Evolutionary conservation across 139 green algal genomes (phyloP), one percentile per base, ranked within the genome.

Genomic region (Bryopsis sp.): DNA sequence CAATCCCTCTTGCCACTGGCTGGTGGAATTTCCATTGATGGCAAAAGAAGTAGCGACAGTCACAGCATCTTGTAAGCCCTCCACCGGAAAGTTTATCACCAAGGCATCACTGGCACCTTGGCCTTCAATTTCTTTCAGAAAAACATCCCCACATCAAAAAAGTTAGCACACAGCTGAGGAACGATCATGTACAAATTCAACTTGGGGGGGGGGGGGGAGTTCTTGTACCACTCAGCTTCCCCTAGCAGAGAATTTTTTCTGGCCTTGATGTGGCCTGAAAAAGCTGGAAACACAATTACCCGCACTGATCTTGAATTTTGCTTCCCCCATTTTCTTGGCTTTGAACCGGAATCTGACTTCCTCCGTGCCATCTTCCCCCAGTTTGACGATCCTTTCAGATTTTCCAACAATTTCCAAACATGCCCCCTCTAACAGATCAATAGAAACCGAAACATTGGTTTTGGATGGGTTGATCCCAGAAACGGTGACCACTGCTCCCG

Each of bases 401-500:
- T 5, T 31, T 8, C 58, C 58, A 11, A 46, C 43, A 33, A 65
- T 33, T 26, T 46, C 29, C 28, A 65, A 5, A 31, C 24, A 29
- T 26, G 58, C 32, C 4, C 58, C 58, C 5, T 46, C 26, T n/a
- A n/a, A n/a, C 32, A 33, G 39, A 7, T 65, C 58, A 7, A 65
- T 22, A 3, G 8, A 3, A 33, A 39, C 11, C 3, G 31, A 19
- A n/a, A 65, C 31, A 24, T 5, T 39, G 6, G 39, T 22, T 39
- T 39, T 5, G 3, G n/a, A 11, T 22, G 47, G 22, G 5, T 8
- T 31, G 48, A 7, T 33, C 6, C 69, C 59, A n/a, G 33, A 19
- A 67, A 31, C 28, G 22, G 61, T 76, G 43, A 78, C 50, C 2
- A 74, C 34, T 19, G 72, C 68, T n/a, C 68, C 74, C 15, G 61